Conservation (phyloP, 2,329 filamentous ascomycete genomes). For the Colletotrichum tabaci region DNA sequence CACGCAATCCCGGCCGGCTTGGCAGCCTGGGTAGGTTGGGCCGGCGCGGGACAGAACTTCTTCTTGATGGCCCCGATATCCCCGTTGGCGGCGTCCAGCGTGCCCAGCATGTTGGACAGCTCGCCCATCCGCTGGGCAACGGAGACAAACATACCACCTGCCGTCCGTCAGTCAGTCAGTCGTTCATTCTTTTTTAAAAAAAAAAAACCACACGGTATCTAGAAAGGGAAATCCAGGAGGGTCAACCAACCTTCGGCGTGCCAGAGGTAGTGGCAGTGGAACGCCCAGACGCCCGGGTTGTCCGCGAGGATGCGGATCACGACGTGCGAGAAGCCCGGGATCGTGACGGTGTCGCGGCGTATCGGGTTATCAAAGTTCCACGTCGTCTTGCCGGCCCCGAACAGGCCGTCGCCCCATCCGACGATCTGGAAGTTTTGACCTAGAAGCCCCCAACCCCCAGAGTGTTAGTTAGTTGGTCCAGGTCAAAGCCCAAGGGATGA, state of each 20-base stretch:
- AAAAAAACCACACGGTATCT: too few relatives aligned
- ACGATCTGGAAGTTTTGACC: constrained; percentile 71
- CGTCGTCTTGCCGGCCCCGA: constrained; percentile 47
- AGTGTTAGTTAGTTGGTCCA: background rate
- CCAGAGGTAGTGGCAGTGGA: constrained; percentile 74
- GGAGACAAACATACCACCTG: constrained; percentile 38
- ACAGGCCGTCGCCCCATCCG: constrained; percentile 51
- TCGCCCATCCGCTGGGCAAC: constrained; percentile 39
- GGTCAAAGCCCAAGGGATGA: background rate
- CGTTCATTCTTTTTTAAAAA: too few relatives aligned
- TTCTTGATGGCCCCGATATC: constrained; percentile 25
- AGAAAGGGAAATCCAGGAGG: too few relatives aligned
- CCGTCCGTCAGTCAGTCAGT: background rate
- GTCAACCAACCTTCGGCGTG: constrained; percentile 61
- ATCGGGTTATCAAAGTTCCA: constrained; percentile 52
- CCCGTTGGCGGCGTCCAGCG: constrained; percentile 1
- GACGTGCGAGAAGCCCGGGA: constrained; percentile 69
- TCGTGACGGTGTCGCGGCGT: constrained; percentile 62
- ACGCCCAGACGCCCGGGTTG: constrained; percentile 71
- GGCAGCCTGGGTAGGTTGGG: background rate
- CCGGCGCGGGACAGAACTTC: constrained; percentile 34
- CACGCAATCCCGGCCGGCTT: background rate
- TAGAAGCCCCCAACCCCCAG: background rate
- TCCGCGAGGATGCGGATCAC: constrained; percentile 68
- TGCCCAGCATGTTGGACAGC: constrained; percentile 22